Evolutionary conservation across 2,329 filamentous ascomycete genomes (phyloP), one percentile per base, ranked within the genome.

Genomic region (Penicillium occitanis): DNA sequence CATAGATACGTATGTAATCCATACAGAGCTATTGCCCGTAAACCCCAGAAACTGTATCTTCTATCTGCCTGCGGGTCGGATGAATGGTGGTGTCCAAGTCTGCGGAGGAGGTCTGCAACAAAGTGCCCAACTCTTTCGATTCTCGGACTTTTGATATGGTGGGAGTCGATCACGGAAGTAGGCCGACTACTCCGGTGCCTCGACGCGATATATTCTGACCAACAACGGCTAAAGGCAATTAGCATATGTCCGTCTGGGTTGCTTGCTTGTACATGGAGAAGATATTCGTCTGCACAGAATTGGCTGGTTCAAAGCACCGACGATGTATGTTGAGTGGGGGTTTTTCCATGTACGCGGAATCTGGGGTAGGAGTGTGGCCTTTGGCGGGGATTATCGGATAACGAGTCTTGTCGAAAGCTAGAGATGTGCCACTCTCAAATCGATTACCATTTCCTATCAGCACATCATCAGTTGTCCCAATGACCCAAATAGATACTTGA

Each of bases 361-460:
- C 50, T 13, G 50, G 28, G 50, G 50, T 30, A 53, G 48, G 6
- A 51, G 2, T 4, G 48, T 30, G 28, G 8, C 7, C 50, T 33
- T 30, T 33, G 50, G 50, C 50, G 50, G 50, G 50, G 50, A 53
- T 53, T 53, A 11, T 53, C 50, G 50, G 50, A 33, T 13, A 53
- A 33, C 3, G 1, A 5, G 28, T 53, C 28, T 14, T 28, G 28
- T 33, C 25, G 50, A 11, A 30, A 53, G 14, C 11, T 30, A 7
- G 6, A 50, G 5, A 46, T 22, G 11, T 30, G 2, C 13, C 25
- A 1, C n/a, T 30, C 48, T 19, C 14, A 30, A 28, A 30, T 8
- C 14, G 19, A 19, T 42, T 42, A 44, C 10, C 7, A 46, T n/a
- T 46, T 1, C n/a, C 42, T 19, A 11, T 46, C n/a, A 46, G 42